phyloP scores from a whole-genome alignment of 2,329 filamentous ascomycete genomes.

The Clarireedia sp. region DNA sequence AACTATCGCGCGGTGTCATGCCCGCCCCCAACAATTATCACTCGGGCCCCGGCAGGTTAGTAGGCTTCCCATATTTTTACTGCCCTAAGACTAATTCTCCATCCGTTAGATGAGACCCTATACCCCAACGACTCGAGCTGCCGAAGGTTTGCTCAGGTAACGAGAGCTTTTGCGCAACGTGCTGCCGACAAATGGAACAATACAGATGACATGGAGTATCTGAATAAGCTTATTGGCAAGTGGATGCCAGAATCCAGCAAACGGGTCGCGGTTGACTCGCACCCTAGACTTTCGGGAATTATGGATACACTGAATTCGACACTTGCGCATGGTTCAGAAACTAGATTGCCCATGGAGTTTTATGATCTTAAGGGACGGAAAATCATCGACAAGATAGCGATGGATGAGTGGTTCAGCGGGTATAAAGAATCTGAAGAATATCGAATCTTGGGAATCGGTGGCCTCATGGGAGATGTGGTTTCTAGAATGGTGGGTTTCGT shows the following conservation, averaged over 20 bases:
- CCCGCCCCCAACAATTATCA: slow-evolving; percentile 56
- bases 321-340: slow-evolving; percentile 72
- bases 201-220: slow-evolving; percentile 72
- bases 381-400: slow-evolving; percentile 64
- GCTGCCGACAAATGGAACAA: slow-evolving; percentile 67
- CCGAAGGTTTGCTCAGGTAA: slow-evolving; percentile 61
- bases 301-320: slow-evolving; percentile 93
- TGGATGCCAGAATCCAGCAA: slow-evolving; percentile 71
- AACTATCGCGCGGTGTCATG: slow-evolving; percentile 43
- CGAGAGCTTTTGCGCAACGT: slow-evolving; percentile 62
- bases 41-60: slow-evolving; percentile 42
- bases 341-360: slow-evolving; percentile 74
- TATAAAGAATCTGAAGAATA: slow-evolving; percentile 82
- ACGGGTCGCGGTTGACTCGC: slow-evolving; percentile 72
- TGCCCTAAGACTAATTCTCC: background rate
- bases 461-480: slow-evolving; percentile 75
- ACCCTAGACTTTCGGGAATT: slow-evolving; percentile 77
- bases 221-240: slow-evolving; percentile 68
- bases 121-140: slow-evolving; percentile 73
- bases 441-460: slow-evolving; percentile 79
- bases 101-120: slow-evolving; percentile 57
- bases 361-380: slow-evolving; percentile 67
- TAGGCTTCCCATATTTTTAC: background rate
- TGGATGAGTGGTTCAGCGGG: slow-evolving; percentile 90
- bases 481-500: slow-evolving; percentile 62